phyloP scores from a whole-genome alignment of 306 rosid genomes.

The Lathyrus tuberosus region DNA sequence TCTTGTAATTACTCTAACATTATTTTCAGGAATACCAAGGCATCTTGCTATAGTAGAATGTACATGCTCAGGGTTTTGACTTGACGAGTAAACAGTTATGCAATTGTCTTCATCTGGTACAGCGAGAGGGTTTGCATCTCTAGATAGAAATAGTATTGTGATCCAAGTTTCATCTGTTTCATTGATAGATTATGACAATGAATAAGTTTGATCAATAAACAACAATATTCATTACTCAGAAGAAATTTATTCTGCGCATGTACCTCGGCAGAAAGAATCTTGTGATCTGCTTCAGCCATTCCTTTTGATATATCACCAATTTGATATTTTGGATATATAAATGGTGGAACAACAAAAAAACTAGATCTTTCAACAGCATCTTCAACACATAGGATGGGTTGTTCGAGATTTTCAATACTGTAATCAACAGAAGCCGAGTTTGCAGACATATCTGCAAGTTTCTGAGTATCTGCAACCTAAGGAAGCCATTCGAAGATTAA shows the following conservation, averaged over 20 bases:
- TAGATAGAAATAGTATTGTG: constrained; percentile 93
- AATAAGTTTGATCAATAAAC: constrained; percentile 9
- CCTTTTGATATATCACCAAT: constrained; percentile 83
- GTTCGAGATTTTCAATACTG: constrained; percentile 56
- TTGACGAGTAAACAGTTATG: constrained; percentile 73
- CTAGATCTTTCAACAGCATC: constrained; percentile 78
- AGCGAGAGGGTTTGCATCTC: constrained; percentile 90
- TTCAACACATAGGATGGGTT: constrained; percentile 75
- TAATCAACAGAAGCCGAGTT: constrained; percentile 65
- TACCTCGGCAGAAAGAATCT: constrained; percentile 78
- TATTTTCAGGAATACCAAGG: constrained; percentile 73
- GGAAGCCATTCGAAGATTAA: constrained; percentile 37
- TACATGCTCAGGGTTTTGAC: constrained; percentile 56
- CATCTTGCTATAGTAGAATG: constrained; percentile 69
- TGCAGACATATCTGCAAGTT: constrained; percentile 75
- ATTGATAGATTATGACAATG: constrained; percentile 14
- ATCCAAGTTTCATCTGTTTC: constrained; percentile 73
- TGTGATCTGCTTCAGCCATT: constrained; percentile 82
- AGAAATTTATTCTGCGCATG: constrained; percentile 7
- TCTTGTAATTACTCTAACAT: constrained; percentile 85
- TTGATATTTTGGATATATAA: constrained; percentile 49
- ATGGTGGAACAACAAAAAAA: constrained; percentile 64
- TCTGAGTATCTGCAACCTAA: constrained; percentile 92
- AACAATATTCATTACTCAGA: constrained; percentile 10
- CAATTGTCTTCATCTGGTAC: constrained; percentile 92